phyloP scores from a whole-genome alignment of 1,139 yeast genomes.

The Candida mesenterica region DNA sequence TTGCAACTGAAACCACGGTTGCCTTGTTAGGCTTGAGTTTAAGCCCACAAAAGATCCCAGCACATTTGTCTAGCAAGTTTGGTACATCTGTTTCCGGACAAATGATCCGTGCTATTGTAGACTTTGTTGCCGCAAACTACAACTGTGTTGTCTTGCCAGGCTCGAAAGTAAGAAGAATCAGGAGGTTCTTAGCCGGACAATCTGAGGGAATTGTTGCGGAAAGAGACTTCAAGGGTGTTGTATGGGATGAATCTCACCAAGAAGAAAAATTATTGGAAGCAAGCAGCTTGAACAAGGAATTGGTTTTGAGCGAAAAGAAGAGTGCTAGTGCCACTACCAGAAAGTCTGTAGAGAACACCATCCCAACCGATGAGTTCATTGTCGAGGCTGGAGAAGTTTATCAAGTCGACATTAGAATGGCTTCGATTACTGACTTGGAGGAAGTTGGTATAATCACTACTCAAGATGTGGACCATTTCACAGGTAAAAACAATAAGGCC shows the following conservation, averaged over 20 bases:
- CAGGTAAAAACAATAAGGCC: conserved; percentile 57
- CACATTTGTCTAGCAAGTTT: conserved; percentile 28
- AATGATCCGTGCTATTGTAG: conserved; percentile 71
- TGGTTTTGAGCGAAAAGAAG: conserved; percentile 27
- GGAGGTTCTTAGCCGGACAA: conserved; percentile 95
- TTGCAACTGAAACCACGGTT: conserved; percentile 81
- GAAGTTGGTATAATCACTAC: conserved; percentile 67
- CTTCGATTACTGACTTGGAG: conserved; percentile 54
- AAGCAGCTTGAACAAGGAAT: conserved; percentile 38
- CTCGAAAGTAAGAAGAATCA: conserved; percentile 82
- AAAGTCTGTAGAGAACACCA: conserved; percentile 39
- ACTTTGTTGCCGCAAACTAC: conserved; percentile 74
- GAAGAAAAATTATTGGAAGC: conserved; percentile 57
- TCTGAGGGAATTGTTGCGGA: conserved; percentile 89
- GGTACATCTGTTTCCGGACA: conserved; percentile 56
- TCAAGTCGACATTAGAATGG: conserved; percentile 77
- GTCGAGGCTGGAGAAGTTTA: conserved; percentile 85
- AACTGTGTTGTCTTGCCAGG: conserved; percentile 89
- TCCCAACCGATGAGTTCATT: conserved; percentile 74
- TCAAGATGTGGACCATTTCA: conserved; percentile 60
- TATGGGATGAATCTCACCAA: conserved; percentile 84
- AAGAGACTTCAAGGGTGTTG: conserved; percentile 88
- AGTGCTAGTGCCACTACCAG: conserved; percentile 19
- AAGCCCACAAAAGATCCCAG: conserved; percentile 72
- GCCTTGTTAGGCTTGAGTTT: conserved; percentile 72